phyloP scores from a whole-genome alignment of 1,284 basidiomycete species.

The Cutaneotrichosporon sp. region DNA sequence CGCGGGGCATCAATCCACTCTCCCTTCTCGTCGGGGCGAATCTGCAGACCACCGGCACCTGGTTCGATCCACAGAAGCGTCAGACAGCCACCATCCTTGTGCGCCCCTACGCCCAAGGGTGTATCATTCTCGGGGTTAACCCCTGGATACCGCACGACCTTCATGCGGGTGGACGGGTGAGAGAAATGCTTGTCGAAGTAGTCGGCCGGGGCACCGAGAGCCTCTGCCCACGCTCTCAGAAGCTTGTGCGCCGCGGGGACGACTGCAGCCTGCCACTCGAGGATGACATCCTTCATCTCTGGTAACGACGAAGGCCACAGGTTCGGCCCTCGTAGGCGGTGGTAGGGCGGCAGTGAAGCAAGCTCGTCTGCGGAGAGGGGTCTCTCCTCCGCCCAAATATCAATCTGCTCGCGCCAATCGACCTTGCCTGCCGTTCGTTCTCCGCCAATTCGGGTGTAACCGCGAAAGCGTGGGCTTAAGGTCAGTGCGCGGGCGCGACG shows the following conservation, averaged over 20 bases:
- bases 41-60: constrained; percentile 8
- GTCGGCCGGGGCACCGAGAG: constrained; percentile 12
- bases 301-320: constrained; percentile 14
- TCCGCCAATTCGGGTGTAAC: constrained; percentile 18
- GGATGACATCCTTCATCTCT: constrained; percentile 1
- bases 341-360: constrained; percentile 2
- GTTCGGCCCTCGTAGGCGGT: constrained; percentile 17
- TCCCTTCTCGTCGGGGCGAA: constrained; percentile 1
- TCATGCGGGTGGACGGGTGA: constrained; percentile 13
- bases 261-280: constrained; percentile 13
- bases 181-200: constrained; percentile 19
- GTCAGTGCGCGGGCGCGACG: too few species aligned
- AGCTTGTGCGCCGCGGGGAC: constrained; percentile 14
- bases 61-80: constrained; percentile 18
- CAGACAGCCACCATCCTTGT: constrained; percentile 20
- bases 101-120: constrained; percentile 18
- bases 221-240: constrained; percentile 14
- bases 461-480: constrained; percentile 17
- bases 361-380: constrained; percentile 1
- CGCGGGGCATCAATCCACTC: constrained; percentile 69
- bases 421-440: constrained; percentile 14
- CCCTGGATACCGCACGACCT: constrained; percentile 19
- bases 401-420: constrained; percentile 18
- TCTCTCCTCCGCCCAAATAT: constrained; percentile 14
- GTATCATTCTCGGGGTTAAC: too few species aligned